Evolutionary conservation across 768 basidiomycete genomes (phyloP).

Genomic region (Hortiboletus flavorubellus): DNA sequence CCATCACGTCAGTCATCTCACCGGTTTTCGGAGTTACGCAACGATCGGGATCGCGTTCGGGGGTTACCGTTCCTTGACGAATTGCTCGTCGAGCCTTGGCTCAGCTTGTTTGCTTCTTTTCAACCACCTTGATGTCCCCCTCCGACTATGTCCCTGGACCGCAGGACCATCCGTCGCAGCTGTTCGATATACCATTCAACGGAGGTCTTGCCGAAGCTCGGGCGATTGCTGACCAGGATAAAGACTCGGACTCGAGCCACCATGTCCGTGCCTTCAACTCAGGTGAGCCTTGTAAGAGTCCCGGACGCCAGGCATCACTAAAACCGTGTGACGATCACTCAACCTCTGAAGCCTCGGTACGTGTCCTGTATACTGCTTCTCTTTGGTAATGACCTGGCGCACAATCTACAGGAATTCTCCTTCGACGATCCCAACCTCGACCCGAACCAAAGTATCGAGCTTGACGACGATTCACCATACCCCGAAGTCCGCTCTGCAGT

Average conservation of each 20-base stretch:
- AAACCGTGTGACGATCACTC: background rate
- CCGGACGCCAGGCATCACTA: background rate
- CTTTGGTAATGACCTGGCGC: background rate
- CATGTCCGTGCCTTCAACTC: conserved; percentile 13
- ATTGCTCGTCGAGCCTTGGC: background rate
- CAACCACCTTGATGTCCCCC: conserved; percentile 16
- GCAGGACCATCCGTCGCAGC: conserved; percentile 17
- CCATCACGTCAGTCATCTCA: too few species aligned
- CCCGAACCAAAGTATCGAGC: conserved; percentile 1
- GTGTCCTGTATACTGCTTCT: background rate
- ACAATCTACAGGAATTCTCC: background rate
- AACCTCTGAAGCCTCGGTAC: conserved; percentile 21
- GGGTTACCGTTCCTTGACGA: too few species aligned
- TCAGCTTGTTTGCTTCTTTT: background rate
- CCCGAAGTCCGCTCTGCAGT: conserved; percentile 71
- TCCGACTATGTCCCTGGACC: conserved; percentile 7
- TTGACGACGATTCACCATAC: conserved; percentile 66
- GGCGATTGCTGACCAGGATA: conserved; percentile 20
- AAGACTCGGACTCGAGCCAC: conserved; percentile 17
- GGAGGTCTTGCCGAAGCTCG: conserved; percentile 11
- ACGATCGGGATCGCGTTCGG: conserved; percentile 15
- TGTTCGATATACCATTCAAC: conserved; percentile 1
- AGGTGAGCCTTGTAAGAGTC: conserved; percentile 17
- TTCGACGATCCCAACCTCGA: conserved; percentile 30
- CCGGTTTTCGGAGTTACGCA: conserved; percentile 19